A percentile compares a stretch with the other conserved stretches of the same genome.
Conservation (phyloP, 352 stramenopile species). For the Globisporangium nunn region DNA sequence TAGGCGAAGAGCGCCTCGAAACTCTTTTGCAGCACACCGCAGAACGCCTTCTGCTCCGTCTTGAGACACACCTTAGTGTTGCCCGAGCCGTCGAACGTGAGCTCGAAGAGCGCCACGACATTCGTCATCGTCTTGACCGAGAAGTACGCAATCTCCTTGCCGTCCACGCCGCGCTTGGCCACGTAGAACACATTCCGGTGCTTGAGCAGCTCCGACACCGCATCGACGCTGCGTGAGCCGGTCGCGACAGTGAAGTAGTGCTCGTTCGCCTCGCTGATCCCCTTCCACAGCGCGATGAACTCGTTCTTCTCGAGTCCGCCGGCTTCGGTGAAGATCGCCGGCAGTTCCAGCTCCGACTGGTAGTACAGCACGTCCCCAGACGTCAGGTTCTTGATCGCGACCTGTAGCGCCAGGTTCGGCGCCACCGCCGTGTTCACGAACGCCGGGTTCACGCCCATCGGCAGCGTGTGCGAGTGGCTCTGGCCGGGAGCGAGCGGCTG, state of each 20-base stretch:
- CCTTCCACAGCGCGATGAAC: slow-evolving; percentile 95
- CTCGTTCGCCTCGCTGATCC: slow-evolving; percentile 93
- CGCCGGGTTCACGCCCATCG: slow-evolving; percentile 74
- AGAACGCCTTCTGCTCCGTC: slow-evolving; percentile 90
- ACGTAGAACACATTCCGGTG: slow-evolving; percentile 93
- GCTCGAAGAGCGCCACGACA: slow-evolving; percentile 90
- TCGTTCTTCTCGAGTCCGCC: slow-evolving; percentile 87
- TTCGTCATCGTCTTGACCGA: slow-evolving; percentile 92
- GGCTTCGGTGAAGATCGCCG: slow-evolving; percentile 82
- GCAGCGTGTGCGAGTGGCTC: slow-evolving; percentile 57
- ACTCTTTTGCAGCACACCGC: slow-evolving; percentile 80
- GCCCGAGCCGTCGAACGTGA: slow-evolving; percentile 93
- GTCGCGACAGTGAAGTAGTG: slow-evolving; percentile 89
- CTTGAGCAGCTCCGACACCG: slow-evolving; percentile 83
- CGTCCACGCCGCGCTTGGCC: slow-evolving; percentile 89
- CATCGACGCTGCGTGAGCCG: slow-evolving; percentile 60
- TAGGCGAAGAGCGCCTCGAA: slow-evolving; percentile 71
- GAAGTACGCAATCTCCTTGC: slow-evolving; percentile 95
- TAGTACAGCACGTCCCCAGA: slow-evolving; percentile 94
- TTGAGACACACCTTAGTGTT: slow-evolving; percentile 93
- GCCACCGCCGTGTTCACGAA: slow-evolving; percentile 71
- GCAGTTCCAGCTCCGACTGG: slow-evolving; percentile 89
- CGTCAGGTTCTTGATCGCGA: slow-evolving; percentile 97
- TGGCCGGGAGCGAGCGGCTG: slow-evolving; percentile 65
- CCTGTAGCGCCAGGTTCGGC: slow-evolving; percentile 86